phyloP scores from a whole-genome alignment of 2,329 filamentous ascomycete species.

The Plectosphaerella cucumerina region DNA sequence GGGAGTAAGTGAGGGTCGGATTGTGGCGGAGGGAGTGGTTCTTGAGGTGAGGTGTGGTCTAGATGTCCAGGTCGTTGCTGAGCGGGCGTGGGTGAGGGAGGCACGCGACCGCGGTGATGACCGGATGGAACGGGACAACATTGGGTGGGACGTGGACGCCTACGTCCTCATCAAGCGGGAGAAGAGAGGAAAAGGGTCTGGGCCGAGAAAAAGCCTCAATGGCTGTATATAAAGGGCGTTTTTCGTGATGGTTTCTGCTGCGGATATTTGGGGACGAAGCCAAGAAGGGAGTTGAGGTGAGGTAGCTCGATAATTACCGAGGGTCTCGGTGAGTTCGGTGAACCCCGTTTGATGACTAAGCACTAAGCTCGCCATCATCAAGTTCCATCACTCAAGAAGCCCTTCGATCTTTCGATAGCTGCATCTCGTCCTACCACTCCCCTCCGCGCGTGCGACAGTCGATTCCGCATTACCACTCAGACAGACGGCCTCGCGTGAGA shows the following conservation, averaged over 20 bases:
- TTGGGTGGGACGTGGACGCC: background rate
- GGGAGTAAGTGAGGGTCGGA: background rate
- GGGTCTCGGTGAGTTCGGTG: slow-evolving; percentile 12
- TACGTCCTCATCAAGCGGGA: background rate
- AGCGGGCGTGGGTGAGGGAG: background rate
- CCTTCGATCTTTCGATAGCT: too few species aligned
- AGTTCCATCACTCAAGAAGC: background rate
- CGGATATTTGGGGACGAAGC: slow-evolving; percentile 37
- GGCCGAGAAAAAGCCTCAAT: slow-evolving; percentile 11
- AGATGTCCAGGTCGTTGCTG: background rate
- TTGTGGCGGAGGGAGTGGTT: background rate
- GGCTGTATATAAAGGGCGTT: slow-evolving; percentile 16
- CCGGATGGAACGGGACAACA: slow-evolving; percentile 12
- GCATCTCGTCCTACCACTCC: background rate
- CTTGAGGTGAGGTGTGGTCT: background rate
- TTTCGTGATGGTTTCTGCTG: slow-evolving; percentile 44
- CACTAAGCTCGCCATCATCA: background rate
- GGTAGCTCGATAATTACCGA: slow-evolving; percentile 2
- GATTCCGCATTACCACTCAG: too few species aligned
- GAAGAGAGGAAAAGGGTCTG: background rate
- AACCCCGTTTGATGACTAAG: background rate
- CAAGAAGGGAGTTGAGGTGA: background rate
- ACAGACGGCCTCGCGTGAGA: too few species aligned
- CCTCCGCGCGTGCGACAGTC: background rate
- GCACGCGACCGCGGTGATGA: slow-evolving; percentile 6